A percentile compares a stretch with the other conserved stretches of the same genome.
Conservation (phyloP, 73 alveolate genomes). For the Uronychia binucleata region DNA sequence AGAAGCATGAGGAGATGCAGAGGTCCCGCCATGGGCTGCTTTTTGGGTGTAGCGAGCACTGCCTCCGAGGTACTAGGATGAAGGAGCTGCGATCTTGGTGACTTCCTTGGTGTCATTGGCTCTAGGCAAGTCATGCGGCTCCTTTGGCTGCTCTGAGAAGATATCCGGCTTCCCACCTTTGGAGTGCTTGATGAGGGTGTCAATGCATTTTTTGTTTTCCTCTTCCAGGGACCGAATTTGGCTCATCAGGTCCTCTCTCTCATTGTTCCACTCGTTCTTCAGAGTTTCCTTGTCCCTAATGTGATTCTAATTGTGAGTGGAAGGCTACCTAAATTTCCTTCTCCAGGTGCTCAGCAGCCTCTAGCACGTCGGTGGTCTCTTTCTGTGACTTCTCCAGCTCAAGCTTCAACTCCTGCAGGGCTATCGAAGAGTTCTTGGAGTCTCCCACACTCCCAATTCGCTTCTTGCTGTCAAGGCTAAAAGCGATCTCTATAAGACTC, state of each 20-base stretch:
- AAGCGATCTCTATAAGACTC: background rate
- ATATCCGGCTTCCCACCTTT: conserved; percentile 4
- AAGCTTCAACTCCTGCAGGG: background rate
- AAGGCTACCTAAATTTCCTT: conserved; percentile 8
- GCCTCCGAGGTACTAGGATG: too few relatives aligned
- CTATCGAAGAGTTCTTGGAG: too few relatives aligned
- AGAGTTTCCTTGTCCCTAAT: background rate
- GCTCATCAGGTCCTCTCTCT: background rate
- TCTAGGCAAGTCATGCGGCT: too few relatives aligned
- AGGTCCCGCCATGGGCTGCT: too few relatives aligned
- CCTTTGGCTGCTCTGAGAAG: too few relatives aligned
- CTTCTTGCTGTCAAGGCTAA: background rate
- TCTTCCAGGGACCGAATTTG: conserved; percentile 17
- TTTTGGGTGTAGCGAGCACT: too few relatives aligned
- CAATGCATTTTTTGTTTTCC: conserved; percentile 13
- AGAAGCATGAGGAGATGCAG: too few relatives aligned
- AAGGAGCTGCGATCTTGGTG: too few relatives aligned
- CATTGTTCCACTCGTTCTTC: background rate
- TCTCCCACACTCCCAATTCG: too few relatives aligned
- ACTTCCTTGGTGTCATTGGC: too few relatives aligned
- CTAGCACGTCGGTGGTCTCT: conserved; percentile 15
- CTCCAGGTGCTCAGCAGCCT: conserved; percentile 34
- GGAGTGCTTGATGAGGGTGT: conserved; percentile 7
- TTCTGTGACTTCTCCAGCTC: conserved; percentile 5
- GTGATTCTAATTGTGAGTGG: background rate